Percentiles rank a stretch among this genome's conserved stretches.
These are phyloP conservation scores for Saccharomycopsis synnaedendra DNA, from an alignment of 805 yeast species.

Conservation along the genomic window DNA sequence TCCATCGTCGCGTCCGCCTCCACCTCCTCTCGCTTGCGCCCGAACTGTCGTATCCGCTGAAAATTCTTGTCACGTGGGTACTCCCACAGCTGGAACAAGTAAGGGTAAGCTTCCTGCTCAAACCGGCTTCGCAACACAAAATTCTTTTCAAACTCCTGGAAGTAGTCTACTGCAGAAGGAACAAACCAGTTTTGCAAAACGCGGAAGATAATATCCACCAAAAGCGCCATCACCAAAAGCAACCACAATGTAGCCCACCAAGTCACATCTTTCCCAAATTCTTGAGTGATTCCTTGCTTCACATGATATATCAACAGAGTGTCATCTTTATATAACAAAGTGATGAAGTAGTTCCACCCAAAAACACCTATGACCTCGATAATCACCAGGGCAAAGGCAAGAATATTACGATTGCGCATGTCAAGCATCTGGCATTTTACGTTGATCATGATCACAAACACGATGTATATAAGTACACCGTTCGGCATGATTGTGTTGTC, in stretches of 20 bases:
- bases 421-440: constrained; percentile 73
- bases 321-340: constrained; percentile 48
- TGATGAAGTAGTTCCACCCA: constrained; percentile 70
- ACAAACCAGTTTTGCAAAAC: constrained; percentile 40
- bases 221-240: constrained; percentile 43
- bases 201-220: constrained; percentile 56
- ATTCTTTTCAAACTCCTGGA: constrained; percentile 68
- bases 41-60: constrained; percentile 20
- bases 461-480: constrained; percentile 67
- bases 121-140: constrained; percentile 51
- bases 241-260: constrained; percentile 78
- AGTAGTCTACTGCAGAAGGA: constrained; percentile 71
- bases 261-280: constrained; percentile 69
- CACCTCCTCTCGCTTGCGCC: constrained; percentile 18
- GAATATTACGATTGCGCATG: constrained; percentile 61
- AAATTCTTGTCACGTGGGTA: constrained; percentile 39
- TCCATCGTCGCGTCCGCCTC: constrained; percentile 16
- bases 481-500: constrained; percentile 78
- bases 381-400: constrained; percentile 52
- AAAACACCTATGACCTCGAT: constrained; percentile 80
- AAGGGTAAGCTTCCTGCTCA: constrained; percentile 62
- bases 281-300: constrained; percentile 49
- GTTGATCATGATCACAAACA: constrained; percentile 61
- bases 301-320: constrained; percentile 60
- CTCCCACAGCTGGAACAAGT: constrained; percentile 71